Evolutionary conservation across 2,329 filamentous ascomycete species (phyloP), one percentile per base, ranked within the genome.

Genomic region (Ophiostoma perfectum): DNA sequence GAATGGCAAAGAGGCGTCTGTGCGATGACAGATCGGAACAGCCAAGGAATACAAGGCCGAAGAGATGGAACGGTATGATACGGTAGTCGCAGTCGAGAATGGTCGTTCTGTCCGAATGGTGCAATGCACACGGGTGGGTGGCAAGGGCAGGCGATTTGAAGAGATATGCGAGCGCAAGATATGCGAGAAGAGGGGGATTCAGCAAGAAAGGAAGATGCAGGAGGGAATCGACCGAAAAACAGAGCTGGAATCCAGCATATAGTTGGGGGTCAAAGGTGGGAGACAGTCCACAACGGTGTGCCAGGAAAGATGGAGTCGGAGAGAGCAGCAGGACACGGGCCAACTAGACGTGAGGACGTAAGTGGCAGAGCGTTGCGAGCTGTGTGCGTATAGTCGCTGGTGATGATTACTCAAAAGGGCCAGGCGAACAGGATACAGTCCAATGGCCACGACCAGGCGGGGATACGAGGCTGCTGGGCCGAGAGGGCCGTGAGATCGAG

Each of bases 51-150:
- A 11, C 12, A 16, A 49, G 36, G n/a, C 11, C 5, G 38, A 45
- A 42, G 36, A 55, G 60, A 60, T 52, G 39, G n/a, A 41, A 36
- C 65, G 18, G 65, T 58, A 60, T 38, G 49, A 42, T 41, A 49
- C 49, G 65, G 36, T 18, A 42, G n/a, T 67, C 27, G 55, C 49
- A 52, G 36, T 38, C 38, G 52, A 67, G 55, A 44, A 67, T 9
- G 42, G 41, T 44, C 42, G 66, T 49, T 39, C 36, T 47, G 66
- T 18, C 45, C 45, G 14, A 16, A 47, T 47, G 45, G 14, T 47
- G 36, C 36, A 52, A n/a, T 52, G n/a, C n/a, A 52, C 49, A 18
- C 49, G 18, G 49, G 2, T 52, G n/a, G n/a, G 5, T 27, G 27
- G 27, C 14, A 52, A 27, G 16, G 49, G 49, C 16, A 16, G 45